Conservation (phyloP, 1,284 basidiomycete species). For the Serendipita sp. region DNA sequence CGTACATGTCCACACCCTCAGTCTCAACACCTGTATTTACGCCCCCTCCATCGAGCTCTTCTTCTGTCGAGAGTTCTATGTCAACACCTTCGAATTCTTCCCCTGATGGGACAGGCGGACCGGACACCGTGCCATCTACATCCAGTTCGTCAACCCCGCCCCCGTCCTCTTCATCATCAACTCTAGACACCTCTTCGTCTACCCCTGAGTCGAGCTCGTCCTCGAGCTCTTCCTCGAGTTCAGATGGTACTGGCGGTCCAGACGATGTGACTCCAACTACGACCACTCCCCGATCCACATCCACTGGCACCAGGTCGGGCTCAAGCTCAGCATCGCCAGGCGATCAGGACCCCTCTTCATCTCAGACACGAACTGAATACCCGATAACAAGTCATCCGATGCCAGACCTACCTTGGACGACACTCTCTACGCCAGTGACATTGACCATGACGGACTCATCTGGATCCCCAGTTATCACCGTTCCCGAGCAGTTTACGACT, state of each 20-base stretch:
- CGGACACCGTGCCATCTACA: background rate
- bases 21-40: conserved; percentile 2
- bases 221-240: background rate
- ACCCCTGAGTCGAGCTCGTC: background rate
- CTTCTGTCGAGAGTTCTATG: background rate
- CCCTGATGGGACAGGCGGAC: background rate
- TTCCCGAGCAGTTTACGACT: background rate
- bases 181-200: background rate
- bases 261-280: background rate
- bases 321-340: conserved; percentile 11
- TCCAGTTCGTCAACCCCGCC: background rate
- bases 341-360: background rate
- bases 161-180: background rate
- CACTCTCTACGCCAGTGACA: conserved; percentile 20
- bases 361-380: background rate
- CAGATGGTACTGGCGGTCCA: background rate
- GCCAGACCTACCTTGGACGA: background rate
- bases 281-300: background rate
- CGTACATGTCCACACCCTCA: background rate
- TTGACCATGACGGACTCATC: conserved; percentile 28
- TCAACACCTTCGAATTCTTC: background rate
- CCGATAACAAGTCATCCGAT: background rate
- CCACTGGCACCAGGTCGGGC: conserved; percentile 13
- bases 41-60: background rate
- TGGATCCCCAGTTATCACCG: background rate